Conservation (phyloP, 345 rosid genomes). For the Eutrema yunnanense region DNA sequence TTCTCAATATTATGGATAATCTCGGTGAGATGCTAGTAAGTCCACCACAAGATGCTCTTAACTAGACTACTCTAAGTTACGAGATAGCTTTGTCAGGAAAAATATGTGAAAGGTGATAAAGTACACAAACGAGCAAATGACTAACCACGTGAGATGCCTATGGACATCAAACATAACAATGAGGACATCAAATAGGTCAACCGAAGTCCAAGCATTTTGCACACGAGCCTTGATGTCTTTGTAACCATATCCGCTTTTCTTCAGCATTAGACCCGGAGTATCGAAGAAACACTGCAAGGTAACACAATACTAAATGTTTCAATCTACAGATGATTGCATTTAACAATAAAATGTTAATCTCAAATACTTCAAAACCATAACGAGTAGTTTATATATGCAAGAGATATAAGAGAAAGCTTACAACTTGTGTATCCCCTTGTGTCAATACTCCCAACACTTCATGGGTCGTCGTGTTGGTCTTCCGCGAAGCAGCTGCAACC, state of each 20-base stretch:
- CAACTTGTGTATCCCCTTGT: slow-evolving; percentile 72
- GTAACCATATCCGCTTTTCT: slow-evolving; percentile 53
- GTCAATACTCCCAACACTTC: slow-evolving; percentile 94
- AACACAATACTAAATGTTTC: not conserved
- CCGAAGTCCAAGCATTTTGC: slow-evolving; percentile 76
- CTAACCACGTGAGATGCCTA: slow-evolving; percentile 81
- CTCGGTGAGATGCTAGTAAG: not conserved
- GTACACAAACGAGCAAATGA: not conserved
- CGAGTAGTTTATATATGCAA: not conserved
- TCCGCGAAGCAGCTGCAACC: slow-evolving; percentile 93
- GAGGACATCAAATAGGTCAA: slow-evolving; percentile 73
- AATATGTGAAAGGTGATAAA: not conserved
- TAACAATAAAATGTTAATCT: not conserved
- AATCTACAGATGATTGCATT: not conserved
- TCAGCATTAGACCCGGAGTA: slow-evolving; percentile 82
- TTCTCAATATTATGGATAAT: not conserved
- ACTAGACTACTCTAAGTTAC: not conserved
- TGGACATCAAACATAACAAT: slow-evolving; percentile 88
- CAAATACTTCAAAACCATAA: not conserved
- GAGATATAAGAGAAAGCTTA: slow-evolving; percentile 30
- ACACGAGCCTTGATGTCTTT: slow-evolving; percentile 80
- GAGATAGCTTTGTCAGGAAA: not conserved
- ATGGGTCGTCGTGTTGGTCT: slow-evolving; percentile 92
- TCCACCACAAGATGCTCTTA: not conserved
- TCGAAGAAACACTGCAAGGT: slow-evolving; percentile 78